Evolutionary conservation across 2,329 filamentous ascomycete genomes (phyloP), one percentile per base, ranked within the genome.

Genomic region (Cryoendolithus antarcticus): DNA sequence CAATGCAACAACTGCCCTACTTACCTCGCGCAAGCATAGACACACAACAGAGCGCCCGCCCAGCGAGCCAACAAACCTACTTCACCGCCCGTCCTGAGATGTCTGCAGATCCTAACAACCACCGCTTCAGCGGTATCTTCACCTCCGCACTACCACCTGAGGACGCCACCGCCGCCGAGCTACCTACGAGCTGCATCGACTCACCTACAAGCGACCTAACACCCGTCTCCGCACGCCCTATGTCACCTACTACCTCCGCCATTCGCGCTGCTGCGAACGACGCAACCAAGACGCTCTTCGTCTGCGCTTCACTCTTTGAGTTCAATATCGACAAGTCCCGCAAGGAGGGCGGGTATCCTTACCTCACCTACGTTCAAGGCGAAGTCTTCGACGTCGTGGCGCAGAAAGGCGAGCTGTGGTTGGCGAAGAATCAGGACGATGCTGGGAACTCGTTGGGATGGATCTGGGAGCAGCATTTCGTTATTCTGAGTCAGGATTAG

Each of bases 391-490:
- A 71, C 52, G 69, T 98, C 38, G 86, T 98, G 56, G 91, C 82
- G 24, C 88, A 95, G 62, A 95, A 95, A 60, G 91, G 91, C 47
- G 91, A 98, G 66, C 72, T 96, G 35, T 98, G 91, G 91, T 76
- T 98, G 41, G 91, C 91, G 38, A 86, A 86, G 61, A 98, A 98
- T 58, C 91, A 98, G 63, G 91, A 98, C 56, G 91, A 98, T 60
- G 67, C 77, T 1, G 71, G 68, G 8, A 74, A 82, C 48, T 72
- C 78, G 48, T 79, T 96, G 28, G 91, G 91, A 37, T 98, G 91
- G 91, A 94, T 98, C 54, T 98, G 91, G 91, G 93, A 88, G 54
- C 95, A 95, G 62, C 91, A 98, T 65, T 98, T 98, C 69, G 58
- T 58, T 41, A 50, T 58, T 31, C 43, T 58, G 13, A 33, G 34